Percentiles rank a stretch among this genome's conserved stretches.
Evolutionary conservation across 2,329 filamentous ascomycete genomes (phyloP).

Genomic region (Alternaria tenuissima): DNA sequence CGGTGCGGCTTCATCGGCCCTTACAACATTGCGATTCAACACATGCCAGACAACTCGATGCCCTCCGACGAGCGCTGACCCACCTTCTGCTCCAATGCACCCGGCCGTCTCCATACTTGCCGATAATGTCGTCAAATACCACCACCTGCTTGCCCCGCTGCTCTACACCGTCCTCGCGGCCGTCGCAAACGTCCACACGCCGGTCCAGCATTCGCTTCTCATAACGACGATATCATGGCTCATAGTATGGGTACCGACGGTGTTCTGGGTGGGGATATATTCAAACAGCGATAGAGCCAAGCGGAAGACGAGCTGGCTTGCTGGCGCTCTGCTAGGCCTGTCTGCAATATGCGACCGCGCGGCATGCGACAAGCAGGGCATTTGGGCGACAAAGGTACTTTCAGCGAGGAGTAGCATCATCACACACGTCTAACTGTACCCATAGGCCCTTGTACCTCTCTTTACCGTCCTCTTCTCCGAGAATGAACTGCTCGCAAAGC

Average conservation of each 20-base stretch:
- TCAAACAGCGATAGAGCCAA: slow-evolving; percentile 33
- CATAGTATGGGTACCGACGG: slow-evolving; percentile 48
- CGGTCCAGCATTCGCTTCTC: slow-evolving; percentile 53
- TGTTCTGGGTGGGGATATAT: slow-evolving; percentile 45
- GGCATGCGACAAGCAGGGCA: slow-evolving; percentile 53
- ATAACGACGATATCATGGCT: slow-evolving; percentile 55
- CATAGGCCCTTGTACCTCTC: slow-evolving; percentile 48
- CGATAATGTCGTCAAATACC: slow-evolving; percentile 45
- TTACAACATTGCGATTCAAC: slow-evolving; percentile 11
- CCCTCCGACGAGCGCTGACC: slow-evolving; percentile 44
- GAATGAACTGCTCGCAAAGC: slow-evolving; percentile 35
- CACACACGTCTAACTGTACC: slow-evolving; percentile 6
- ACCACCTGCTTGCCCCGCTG: slow-evolving; percentile 43
- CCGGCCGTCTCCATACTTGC: slow-evolving; percentile 40
- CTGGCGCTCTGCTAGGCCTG: slow-evolving; percentile 54
- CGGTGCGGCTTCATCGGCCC: slow-evolving; percentile 5
- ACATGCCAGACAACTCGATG: slow-evolving; percentile 36
- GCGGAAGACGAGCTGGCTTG: slow-evolving; percentile 49
- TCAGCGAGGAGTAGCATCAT: background rate
- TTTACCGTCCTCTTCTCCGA: slow-evolving; percentile 43
- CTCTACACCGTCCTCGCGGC: slow-evolving; percentile 48
- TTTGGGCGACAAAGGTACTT: slow-evolving; percentile 57
- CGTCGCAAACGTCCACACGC: slow-evolving; percentile 45
- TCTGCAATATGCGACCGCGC: slow-evolving; percentile 55
- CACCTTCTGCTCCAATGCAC: slow-evolving; percentile 47